Evolutionary conservation across 2,329 filamentous ascomycete genomes (phyloP).

Genomic region (Pestalotiopsis sp.): DNA sequence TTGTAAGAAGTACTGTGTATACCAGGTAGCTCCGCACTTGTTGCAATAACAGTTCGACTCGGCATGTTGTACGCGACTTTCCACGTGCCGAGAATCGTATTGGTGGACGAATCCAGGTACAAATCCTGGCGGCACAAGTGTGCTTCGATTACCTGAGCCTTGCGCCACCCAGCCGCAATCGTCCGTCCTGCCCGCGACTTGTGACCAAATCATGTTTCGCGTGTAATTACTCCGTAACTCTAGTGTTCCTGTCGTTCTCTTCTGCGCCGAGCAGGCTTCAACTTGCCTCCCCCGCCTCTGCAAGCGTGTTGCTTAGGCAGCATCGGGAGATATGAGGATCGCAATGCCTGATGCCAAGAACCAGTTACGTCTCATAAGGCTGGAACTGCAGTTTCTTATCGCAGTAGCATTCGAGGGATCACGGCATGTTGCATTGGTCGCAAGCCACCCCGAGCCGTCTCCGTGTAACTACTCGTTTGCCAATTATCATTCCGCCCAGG

Average conservation of each 20-base stretch:
- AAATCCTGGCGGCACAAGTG: not conserved
- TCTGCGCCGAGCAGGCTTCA: too few species aligned
- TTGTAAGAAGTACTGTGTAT: not conserved
- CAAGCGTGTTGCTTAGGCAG: not conserved
- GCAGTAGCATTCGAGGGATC: not conserved
- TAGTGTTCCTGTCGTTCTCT: not conserved
- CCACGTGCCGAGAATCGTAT: not conserved
- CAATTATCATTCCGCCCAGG: not conserved
- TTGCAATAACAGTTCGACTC: not conserved
- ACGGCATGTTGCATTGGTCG: not conserved
- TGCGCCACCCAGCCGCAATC: not conserved
- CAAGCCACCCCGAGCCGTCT: not conserved
- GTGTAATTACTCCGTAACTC: constrained; percentile 1
- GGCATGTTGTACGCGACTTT: not conserved
- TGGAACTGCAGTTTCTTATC: not conserved
- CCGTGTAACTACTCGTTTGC: not conserved
- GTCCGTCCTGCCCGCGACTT: not conserved
- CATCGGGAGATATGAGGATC: too few species aligned
- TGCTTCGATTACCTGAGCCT: not conserved
- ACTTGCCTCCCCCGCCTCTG: not conserved
- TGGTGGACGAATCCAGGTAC: constrained; percentile 1
- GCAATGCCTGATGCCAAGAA: not conserved
- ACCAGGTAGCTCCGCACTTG: not conserved
- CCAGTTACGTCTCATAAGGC: not conserved
- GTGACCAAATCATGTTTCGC: not conserved